Base-by-base conservation (phyloP, 2,329 filamentous ascomycete genomes). In the Huntiella abstrusa region DNA sequence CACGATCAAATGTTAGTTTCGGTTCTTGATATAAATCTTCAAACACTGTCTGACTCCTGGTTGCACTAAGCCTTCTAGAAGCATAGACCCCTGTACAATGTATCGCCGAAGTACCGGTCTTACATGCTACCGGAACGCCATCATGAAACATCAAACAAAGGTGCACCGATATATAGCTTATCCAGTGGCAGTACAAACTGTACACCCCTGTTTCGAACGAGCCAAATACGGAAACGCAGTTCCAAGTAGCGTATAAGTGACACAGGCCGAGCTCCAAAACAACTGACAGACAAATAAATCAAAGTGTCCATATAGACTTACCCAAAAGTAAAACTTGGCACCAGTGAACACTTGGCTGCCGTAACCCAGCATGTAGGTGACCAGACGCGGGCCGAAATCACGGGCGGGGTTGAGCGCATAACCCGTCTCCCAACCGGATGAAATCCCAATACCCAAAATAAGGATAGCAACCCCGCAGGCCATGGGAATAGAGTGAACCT, bases 371-470 rank as follows among this genome's bases (percentile, higher is more conserved):
- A 77, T 70, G 55, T 76, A 80, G 1, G 72, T 71, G 51, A 80
- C 71, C 39, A 83, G 59, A 8, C 80, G 66, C 6, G 80, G 79
- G 1, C 77, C 77, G 56, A 84, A 81, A 52, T 85, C 80, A 59
- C 80, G 69, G 35, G 78, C 80, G 38, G 82, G 59, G 54, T 84
- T 84, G 52, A 83, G 82, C 10, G 80, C 80, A 59, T 81, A 84
- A 34, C 80, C 78, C 1, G 80, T 85, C 58, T 84, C 73, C 77
- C 77, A 83, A 5, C 81, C 80, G 54, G 81, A 83, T 55, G 76
- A 80, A 33, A 76, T 75, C n/a, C 78, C 80, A 15, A 84, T 74
- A 6, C 77, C 80, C 55, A 83, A 83, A 51, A 84, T 75, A 42
- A 83, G 64, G 60, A 83, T 83, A 61, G 83, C 80, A 4, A 83